These are phyloP conservation scores for Nadsonia fulvescens DNA, from an alignment of 805 yeast genomes.

Conservation along the genomic window DNA sequence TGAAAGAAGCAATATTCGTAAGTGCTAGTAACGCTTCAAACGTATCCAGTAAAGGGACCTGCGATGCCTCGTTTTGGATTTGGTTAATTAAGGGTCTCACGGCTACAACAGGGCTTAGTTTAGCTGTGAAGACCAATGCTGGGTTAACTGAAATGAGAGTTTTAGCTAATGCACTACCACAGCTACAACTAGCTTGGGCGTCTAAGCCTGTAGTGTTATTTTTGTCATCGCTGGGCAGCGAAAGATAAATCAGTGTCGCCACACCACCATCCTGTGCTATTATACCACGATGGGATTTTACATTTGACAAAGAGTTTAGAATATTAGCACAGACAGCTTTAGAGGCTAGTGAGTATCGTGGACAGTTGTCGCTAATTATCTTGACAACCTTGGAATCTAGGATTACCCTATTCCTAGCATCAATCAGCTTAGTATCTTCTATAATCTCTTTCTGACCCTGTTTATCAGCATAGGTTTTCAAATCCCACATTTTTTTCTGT, in stretches of 20 bases:
- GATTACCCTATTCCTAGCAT: conserved; percentile 12
- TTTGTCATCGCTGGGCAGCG: conserved; percentile 8
- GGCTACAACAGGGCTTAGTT: conserved; percentile 16
- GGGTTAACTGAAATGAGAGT: conserved; percentile 21
- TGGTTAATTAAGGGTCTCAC: conserved; percentile 17
- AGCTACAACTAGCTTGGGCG: conserved; percentile 8
- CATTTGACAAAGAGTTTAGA: conserved; percentile 17
- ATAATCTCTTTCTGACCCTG: conserved; percentile 8
- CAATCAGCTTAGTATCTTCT: conserved; percentile 11
- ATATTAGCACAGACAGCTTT: conserved; percentile 13
- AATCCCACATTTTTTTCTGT: conserved; percentile 12
- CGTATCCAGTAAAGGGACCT: conserved; percentile 20
- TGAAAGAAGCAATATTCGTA: conserved; percentile 43
- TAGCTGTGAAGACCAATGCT: conserved; percentile 16
- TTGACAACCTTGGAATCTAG: conserved; percentile 14
- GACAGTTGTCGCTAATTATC: conserved; percentile 10
- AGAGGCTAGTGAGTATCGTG: conserved; percentile 11
- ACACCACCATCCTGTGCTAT: conserved; percentile 21
- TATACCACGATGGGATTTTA: conserved; percentile 11
- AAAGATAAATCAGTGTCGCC: conserved; percentile 15
- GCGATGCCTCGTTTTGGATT: conserved; percentile 12
- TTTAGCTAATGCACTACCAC: conserved; percentile 17
- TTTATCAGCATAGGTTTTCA: conserved; percentile 16
- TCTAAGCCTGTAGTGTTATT: conserved; percentile 3
- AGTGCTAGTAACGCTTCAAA: conserved; percentile 45